Percentiles rank a stretch among this genome's conserved stretches.
Conservation (phyloP, 2,329 filamentous ascomycete species). For the Thielaviopsis musarum region DNA sequence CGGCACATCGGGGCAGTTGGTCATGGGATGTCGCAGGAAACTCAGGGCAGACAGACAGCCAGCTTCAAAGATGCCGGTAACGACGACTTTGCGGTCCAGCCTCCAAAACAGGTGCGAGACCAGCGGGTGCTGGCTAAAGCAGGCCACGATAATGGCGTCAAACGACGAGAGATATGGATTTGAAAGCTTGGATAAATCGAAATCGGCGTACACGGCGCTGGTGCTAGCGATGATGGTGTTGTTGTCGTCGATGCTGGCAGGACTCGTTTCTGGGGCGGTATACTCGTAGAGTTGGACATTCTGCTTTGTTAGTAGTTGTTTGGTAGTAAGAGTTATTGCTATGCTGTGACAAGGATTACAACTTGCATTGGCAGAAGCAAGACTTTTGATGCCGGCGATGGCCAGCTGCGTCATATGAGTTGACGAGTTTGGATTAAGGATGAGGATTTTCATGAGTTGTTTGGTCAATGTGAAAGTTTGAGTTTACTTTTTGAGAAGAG, state of each 20-base stretch:
- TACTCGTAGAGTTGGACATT: neutral
- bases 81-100: slow-evolving; percentile 25
- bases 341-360: no score
- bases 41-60: slow-evolving; percentile 51
- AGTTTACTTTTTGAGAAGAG: no score
- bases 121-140: slow-evolving; percentile 72
- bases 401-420: slow-evolving; percentile 53
- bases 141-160: slow-evolving; percentile 72
- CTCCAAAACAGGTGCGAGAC: slow-evolving; percentile 38
- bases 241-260: slow-evolving; percentile 63
- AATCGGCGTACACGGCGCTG: slow-evolving; percentile 39
- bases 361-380: slow-evolving; percentile 22
- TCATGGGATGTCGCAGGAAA: slow-evolving; percentile 16
- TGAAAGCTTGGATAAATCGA: slow-evolving; percentile 16
- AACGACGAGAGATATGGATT: slow-evolving; percentile 21
- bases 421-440: slow-evolving; percentile 71
- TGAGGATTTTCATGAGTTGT: slow-evolving; percentile 44
- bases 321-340: no score
- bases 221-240: slow-evolving; percentile 49
- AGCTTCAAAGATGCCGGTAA: slow-evolving; percentile 79
- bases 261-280: slow-evolving; percentile 17
- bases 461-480: no score
- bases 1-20: neutral
- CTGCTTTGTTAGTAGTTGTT: neutral
- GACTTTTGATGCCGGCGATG: slow-evolving; percentile 28